Evolutionary conservation across 2,329 filamentous ascomycete genomes (phyloP), one percentile per base, ranked within the genome.

Genomic region (Diplocarpon rosae): DNA sequence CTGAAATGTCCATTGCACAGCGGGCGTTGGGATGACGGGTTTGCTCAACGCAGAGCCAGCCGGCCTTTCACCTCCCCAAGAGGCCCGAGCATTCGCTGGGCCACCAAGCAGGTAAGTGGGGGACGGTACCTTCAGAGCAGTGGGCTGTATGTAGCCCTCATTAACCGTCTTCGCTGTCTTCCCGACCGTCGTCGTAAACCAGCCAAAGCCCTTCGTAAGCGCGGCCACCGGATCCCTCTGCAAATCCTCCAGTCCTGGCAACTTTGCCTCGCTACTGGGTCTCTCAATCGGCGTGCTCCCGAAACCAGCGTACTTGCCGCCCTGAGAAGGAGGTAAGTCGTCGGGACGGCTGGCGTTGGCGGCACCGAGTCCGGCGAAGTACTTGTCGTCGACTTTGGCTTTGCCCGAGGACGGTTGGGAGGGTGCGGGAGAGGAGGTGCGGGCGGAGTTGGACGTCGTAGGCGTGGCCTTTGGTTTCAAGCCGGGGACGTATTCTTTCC

Each of bases 131-230:
- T 88, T 85, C 60, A 86, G 84, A 50, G 92, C 87, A 24, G 88
- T 92, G 9, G 92, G 92, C 66, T 94, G 88, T 43, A 98, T 86
- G 66, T 87, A 95, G 29, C 83, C 78, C 54, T 92, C 83, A 62
- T 95, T 94, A 17, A 95, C 83, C 13, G 78, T 85, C 70, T 94
- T 93, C 31, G 89, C 92, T 52, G 85, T 85, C 71, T 92, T 95
- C 20, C 80, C 80, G 34, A 96, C 87, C 11, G 86, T 88, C 29
- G 78, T 83, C 14, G 87, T 77, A 59, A 96, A 87, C 88, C 92
- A 96, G 8, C 90, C 90, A 58, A 96, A 93, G 0, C 90, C 85
- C 66, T 94, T 95, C 24, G 80, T 87, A 56, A 98, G 65, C 13
- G 90, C 88, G 1, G 78, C 89, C 51, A 96, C 71, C 0, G 92